Base-by-base conservation (phyloP, 371 early-diverging fungal species). In the Apophysomyces ossiformis region DNA sequence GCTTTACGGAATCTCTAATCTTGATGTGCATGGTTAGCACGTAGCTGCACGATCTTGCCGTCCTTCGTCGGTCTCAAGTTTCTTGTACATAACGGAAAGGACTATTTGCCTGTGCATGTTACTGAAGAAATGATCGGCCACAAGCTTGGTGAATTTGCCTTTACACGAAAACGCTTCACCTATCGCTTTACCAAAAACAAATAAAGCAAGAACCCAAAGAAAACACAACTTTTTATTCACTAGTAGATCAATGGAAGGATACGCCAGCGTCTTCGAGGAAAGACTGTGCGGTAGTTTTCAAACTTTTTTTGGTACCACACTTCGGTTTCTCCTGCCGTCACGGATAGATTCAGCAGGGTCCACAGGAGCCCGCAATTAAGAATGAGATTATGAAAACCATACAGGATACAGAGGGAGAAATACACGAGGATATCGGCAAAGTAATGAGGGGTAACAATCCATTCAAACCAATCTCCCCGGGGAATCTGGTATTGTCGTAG, bases 51-150 rank as follows among this genome's bases (percentile, higher is more conserved):
- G 18, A 95, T 98, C 73, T 84, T 97, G 69, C 97, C 98, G 35
- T 82, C 92, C 43, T 93, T 94, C 77, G 93, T 98, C 63, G 96
- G 96, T 43, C 84, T 90, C 57, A 92, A 89, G 77, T 96, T 98
- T 83, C 82, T 92, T 68, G 92, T 98, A 36, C 98, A 98, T 80
- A 98, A 96, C 71, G 98, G 98, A 63, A 95, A 95, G 62, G 86
- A 90, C 63, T 97, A 93, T 81, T 60, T 92, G 26, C 95, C 96
- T 13, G 87, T 98, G 18, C 76, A 82, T 26, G 87, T 98, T 35
- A 93, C 92, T 9, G 98, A 96, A 83, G 95, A 95, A 69, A 98
- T 97, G 97, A 93, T 97, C 69, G 96, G 95, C n/a, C 93, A 92
- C 73, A 96, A 95, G 74, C 83, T 98, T 16, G 98, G 98, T 60